Base-by-base conservation (phyloP, 208 protist species). In the Porcisia hertigi region DNA sequence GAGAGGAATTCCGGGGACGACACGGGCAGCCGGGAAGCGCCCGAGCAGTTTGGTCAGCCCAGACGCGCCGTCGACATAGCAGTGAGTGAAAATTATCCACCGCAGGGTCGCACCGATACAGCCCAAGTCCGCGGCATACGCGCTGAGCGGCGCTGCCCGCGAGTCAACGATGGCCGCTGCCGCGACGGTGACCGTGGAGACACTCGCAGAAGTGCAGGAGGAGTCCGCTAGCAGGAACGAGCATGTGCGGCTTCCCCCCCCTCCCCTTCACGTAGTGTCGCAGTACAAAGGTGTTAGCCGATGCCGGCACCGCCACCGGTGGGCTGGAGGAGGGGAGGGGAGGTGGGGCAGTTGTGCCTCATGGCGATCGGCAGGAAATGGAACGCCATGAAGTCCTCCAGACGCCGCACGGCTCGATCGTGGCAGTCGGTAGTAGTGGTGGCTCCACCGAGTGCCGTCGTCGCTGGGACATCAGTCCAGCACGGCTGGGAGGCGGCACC, bases 131-230 rank as follows among this genome's bases (percentile, higher is more conserved):
- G 69, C 76, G 65, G 73, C 62, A 66, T 93, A 93, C 18, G 60
- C 55, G 3, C 62, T 25, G 23, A 84, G 58, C 53, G 72, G 76
- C 72, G 92, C 81, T 18, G 64, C 41, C 18, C 80, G 80, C 6
- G 91, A 88, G 71, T 95, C 91, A 58, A 95, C 82, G 43, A 95
- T 43, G n/a, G 75, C 85, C 30, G 83, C 77, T 8, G 23, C 69
- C 0, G 30, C 69, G 52, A 59, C 52, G 34, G 36, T 12, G 18
- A 6, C 20, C 8, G 41, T 20, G 1, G 43, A 8, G 55, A 1
- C 76, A 34, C 49, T 64, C 0, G 70, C 43, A 39, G 43, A 57
- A 5, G 69, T 23, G 69, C n/a, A n/a, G n/a, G n/a, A n/a, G n/a
- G n/a, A n/a, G n/a, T n/a, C n/a, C n/a, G n/a, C n/a, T n/a, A n/a